Evolutionary conservation across 129 eudicot species (phyloP), one percentile per base, ranked within the genome.

Genomic region (Glebionis coronaria): DNA sequence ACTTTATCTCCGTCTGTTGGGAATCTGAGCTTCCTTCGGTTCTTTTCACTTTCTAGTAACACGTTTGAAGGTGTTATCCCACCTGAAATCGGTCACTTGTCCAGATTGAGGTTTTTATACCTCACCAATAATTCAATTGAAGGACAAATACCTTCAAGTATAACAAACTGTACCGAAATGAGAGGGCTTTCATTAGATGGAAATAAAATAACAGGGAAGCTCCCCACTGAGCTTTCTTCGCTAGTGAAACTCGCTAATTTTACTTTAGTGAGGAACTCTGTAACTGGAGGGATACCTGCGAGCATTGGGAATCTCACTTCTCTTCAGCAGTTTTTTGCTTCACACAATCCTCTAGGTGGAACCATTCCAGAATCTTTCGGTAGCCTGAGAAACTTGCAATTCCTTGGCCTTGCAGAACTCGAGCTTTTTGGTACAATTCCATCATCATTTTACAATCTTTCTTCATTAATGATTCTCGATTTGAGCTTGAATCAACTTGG

Each of bases 1-100:
- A 11, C 81, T 16, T 67, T 81, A 20, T 77, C 89, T 11, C 81
- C 89, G 5, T 73, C 61, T 4, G 67, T 80, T 55, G 89, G 88
- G 28, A 84, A 84, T 70, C 44, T 84, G 59, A 84, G 77, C 60
- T 84, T 78, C 51, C 74, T 81, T 4, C 52, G 29, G 56, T 74
- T 10, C 1, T 38, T 84, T 14, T 2, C 6, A 0, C 67, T 84
- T 11, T 19, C 18, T 16, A 75, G 68, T 49, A 84, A 78, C 57
- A 75, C 56, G 62, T 67, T 81, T 29, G 54, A 14, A n/a, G 51
- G 73, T 58, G 78, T 47, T 38, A 75, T 81, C 46, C 90, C 86
- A 15, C 52, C 73, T 54, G 79, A 84, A 42, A 3, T 84, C 6
- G 86, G 90, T n/a, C 40, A 51, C 11, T 61, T 84, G 25, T 65